phyloP scores from a whole-genome alignment of 1,284 basidiomycete species.

The Serendipita sp. region DNA sequence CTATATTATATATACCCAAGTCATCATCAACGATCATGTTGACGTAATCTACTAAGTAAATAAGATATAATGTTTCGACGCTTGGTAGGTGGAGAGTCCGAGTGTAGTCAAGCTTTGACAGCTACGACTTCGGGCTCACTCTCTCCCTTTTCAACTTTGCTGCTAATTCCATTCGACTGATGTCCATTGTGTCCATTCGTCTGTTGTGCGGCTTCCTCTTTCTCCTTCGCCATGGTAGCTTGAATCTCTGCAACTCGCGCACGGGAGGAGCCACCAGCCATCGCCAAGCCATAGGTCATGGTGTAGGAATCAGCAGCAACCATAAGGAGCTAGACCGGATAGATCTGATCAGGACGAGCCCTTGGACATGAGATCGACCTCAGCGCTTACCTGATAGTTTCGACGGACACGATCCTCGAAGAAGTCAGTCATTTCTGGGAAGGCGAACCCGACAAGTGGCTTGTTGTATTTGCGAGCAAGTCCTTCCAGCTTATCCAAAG shows the following conservation, averaged over 20 bases:
- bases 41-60: no score
- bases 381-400: neutral
- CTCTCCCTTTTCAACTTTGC: no score
- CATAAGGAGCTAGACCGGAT: neutral
- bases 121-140: no score
- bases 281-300: neutral
- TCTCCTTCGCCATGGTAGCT: neutral
- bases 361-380: neutral
- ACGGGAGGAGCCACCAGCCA: neutral
- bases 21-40: no score
- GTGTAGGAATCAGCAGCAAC: neutral
- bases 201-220: neutral
- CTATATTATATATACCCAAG: no score
- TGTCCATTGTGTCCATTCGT: neutral
- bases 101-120: no score
- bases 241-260: neutral
- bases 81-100: no score
- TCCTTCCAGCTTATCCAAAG: slow-evolving; percentile 1
- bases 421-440: slow-evolving; percentile 3
- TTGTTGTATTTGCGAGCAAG: slow-evolving; percentile 5
- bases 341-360: neutral
- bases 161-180: no score
- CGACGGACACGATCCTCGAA: neutral
- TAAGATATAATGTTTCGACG: no score
- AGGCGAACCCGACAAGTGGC: slow-evolving; percentile 1